A percentile compares a stretch with the other conserved stretches of the same genome.
phyloP scores from a whole-genome alignment of 352 stramenopile species.

The Saprolegnia diclina region DNA sequence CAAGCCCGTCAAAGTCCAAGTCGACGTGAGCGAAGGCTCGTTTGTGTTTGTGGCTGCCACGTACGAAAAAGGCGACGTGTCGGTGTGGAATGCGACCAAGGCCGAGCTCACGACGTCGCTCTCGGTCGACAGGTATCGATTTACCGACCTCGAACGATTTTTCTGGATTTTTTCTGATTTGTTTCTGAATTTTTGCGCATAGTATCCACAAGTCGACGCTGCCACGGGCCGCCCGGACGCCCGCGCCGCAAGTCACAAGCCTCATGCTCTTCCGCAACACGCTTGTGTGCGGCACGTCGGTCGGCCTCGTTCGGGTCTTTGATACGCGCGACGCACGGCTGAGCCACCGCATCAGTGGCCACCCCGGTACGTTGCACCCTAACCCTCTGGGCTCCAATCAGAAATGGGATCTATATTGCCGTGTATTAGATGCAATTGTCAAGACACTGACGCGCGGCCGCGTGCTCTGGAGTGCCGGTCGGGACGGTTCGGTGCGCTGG shows the following conservation, averaged over 20 bases:
- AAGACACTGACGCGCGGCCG: conserved; percentile 81
- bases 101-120: conserved; percentile 78
- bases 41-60: conserved; percentile 77
- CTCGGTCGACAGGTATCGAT: conserved; percentile 42
- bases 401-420: no score
- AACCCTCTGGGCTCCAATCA: not conserved
- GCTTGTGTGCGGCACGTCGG: conserved; percentile 80
- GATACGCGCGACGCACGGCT: conserved; percentile 72
- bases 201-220: conserved; percentile 76
- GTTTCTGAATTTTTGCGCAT: not conserved
- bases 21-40: conserved; percentile 75
- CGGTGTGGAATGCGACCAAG: conserved; percentile 85
- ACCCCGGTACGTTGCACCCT: conserved; percentile 60
- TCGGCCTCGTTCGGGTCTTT: conserved; percentile 81
- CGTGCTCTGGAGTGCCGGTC: conserved; percentile 78
- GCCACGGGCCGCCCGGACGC: conserved; percentile 53
- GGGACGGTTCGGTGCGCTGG: conserved; percentile 78
- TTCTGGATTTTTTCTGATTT: not conserved
- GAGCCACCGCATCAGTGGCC: conserved; percentile 73
- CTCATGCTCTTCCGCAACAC: conserved; percentile 85
- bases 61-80: conserved; percentile 80
- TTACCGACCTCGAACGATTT: not conserved
- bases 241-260: conserved; percentile 74
- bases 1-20: conserved; percentile 68
- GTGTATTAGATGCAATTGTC: conserved; percentile 66